A percentile compares a stretch with the other conserved stretches of the same genome.
Conservation (phyloP, 2,329 filamentous ascomycete genomes). For the Ramularia endophylla region DNA sequence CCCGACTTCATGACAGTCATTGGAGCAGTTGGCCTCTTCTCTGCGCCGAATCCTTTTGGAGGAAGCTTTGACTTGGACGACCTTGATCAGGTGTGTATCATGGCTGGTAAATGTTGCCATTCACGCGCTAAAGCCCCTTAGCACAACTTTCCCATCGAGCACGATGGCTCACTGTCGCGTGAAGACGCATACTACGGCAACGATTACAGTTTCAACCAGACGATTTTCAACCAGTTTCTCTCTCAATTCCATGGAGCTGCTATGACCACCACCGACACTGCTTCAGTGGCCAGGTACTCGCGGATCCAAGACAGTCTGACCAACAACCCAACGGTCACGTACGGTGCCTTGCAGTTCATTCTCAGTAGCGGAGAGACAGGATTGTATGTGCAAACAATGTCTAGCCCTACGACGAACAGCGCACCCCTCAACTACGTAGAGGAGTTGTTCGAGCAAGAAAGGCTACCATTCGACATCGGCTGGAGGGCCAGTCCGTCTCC, state of each 20-base stretch:
- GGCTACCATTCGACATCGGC: constrained; percentile 28
- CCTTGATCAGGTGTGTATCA: constrained; percentile 11
- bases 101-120: too few relatives aligned
- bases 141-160: constrained; percentile 31
- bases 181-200: constrained; percentile 28
- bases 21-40: constrained; percentile 19
- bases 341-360: constrained; percentile 26
- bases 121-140: neutral
- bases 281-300: constrained; percentile 20
- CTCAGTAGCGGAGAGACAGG: constrained; percentile 32
- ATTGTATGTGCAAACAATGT: constrained; percentile 28
- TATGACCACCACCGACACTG: constrained; percentile 21
- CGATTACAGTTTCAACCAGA: constrained; percentile 27
- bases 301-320: constrained; percentile 20
- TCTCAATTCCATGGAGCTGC: constrained; percentile 16
- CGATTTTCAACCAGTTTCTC: constrained; percentile 23
- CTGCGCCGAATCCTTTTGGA: constrained; percentile 15
- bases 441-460: constrained; percentile 24
- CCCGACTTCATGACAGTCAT: constrained; percentile 22
- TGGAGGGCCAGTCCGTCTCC: constrained; percentile 20
- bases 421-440: constrained; percentile 27
- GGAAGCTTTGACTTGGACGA: constrained; percentile 21
- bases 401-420: constrained; percentile 22
- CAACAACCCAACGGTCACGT: constrained; percentile 27
- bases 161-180: constrained; percentile 30